Conservation (phyloP, 2,329 filamentous ascomycete genomes). For the Epichloe aotearoae region DNA sequence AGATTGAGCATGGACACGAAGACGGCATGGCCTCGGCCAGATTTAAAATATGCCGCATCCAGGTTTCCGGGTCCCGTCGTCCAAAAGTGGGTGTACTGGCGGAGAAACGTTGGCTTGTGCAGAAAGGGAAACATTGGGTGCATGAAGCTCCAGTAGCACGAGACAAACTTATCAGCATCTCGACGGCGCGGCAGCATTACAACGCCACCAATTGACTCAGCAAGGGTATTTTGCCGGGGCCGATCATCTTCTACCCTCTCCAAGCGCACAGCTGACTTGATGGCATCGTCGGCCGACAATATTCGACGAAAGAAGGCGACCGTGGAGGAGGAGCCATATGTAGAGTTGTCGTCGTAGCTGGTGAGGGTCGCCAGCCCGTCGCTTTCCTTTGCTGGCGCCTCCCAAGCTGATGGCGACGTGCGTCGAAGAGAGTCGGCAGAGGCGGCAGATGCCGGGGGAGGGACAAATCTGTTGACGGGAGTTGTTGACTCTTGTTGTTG, state of each 20-base stretch:
- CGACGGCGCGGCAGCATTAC: neutral
- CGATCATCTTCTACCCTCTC: neutral
- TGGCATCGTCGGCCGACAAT: neutral
- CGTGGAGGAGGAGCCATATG: slow-evolving; percentile 3
- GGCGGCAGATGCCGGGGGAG: neutral
- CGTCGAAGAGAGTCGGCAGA: neutral
- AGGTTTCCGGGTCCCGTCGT: neutral
- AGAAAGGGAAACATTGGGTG: slow-evolving; percentile 2
- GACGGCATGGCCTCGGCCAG: neutral
- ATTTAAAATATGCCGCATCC: neutral
- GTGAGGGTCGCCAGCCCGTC: slow-evolving; percentile 3
- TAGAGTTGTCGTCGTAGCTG: slow-evolving; percentile 2
- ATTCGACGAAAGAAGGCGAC: slow-evolving; percentile 3
- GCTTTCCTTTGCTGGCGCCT: slow-evolving; percentile 1
- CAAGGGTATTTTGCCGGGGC: neutral
- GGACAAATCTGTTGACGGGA: neutral
- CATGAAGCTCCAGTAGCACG: slow-evolving; percentile 3
- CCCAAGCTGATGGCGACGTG: neutral
- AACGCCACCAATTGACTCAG: neutral
- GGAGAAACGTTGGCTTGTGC: slow-evolving; percentile 1
- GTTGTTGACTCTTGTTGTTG: neutral
- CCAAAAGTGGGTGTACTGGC: neutral
- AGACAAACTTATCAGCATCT: neutral
- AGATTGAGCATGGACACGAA: slow-evolving; percentile 3
- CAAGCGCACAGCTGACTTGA: neutral